phyloP scores from a whole-genome alignment of 1,139 yeast species.

The Magnusiomyces fungicola region DNA sequence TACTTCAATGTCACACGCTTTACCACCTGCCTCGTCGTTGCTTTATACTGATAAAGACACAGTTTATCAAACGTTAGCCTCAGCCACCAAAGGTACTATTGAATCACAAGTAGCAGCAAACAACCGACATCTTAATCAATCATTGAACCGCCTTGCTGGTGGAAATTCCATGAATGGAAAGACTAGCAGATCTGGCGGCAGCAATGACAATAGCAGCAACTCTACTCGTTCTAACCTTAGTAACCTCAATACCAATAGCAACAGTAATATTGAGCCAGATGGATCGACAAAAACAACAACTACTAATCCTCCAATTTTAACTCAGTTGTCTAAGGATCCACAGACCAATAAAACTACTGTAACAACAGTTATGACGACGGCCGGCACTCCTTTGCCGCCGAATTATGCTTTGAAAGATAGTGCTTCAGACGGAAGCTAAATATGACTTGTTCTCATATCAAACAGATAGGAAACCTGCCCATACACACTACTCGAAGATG shows the following conservation, averaged over 20 bases:
- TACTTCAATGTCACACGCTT: background rate
- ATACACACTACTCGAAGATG: too few relatives aligned
- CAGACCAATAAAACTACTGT: too few relatives aligned
- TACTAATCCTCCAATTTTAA: too few relatives aligned
- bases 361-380: too few relatives aligned
- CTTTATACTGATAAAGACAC: background rate
- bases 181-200: background rate
- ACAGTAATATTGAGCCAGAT: background rate
- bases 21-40: background rate
- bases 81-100: background rate
- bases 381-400: too few relatives aligned
- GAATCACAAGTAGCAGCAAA: background rate
- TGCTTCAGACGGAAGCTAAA: too few relatives aligned
- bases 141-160: too few relatives aligned
- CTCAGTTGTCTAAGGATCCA: too few relatives aligned
- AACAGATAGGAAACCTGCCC: too few relatives aligned
- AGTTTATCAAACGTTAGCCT: background rate
- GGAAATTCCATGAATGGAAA: too few relatives aligned
- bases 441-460: too few relatives aligned
- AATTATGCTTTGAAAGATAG: too few relatives aligned
- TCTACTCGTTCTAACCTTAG: background rate
- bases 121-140: background rate
- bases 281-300: background rate
- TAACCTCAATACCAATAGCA: background rate
- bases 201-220: background rate